A percentile compares a stretch with the other conserved stretches of the same genome.
Conservation (phyloP, 2,329 filamentous ascomycete genomes). For the Calcarisporium arbuscula region DNA sequence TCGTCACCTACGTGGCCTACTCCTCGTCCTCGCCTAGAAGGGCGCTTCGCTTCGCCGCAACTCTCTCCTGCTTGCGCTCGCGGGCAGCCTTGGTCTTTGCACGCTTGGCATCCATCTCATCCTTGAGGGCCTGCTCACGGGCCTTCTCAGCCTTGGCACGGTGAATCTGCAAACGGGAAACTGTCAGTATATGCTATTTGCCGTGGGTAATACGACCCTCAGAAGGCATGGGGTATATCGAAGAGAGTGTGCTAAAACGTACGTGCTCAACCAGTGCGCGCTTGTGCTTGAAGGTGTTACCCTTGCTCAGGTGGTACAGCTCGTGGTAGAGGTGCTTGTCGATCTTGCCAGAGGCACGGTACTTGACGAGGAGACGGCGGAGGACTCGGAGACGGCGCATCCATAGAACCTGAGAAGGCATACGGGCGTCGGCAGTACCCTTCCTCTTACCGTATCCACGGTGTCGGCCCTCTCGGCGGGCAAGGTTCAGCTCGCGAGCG, state of each 20-base stretch:
- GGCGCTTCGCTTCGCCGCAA: slow-evolving; percentile 83
- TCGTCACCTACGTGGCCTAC: slow-evolving; percentile 41
- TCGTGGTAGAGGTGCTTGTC: slow-evolving; percentile 99
- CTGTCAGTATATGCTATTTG: slow-evolving; percentile 11
- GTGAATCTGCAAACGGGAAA: slow-evolving; percentile 69
- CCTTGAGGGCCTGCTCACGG: slow-evolving; percentile 92
- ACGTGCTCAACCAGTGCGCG: slow-evolving; percentile 99
- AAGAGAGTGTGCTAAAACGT: slow-evolving; percentile 48
- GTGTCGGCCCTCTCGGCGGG: slow-evolving; percentile 93
- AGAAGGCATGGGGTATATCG: background rate
- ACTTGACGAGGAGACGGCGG: slow-evolving; percentile 98
- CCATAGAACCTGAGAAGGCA: slow-evolving; percentile 97
- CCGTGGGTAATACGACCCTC: background rate
- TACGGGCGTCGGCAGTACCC: slow-evolving; percentile 99
- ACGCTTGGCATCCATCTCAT: slow-evolving; percentile 99
- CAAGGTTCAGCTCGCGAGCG: slow-evolving; percentile 89
- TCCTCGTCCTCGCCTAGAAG: slow-evolving; percentile 66
- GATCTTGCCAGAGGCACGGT: slow-evolving; percentile 99
- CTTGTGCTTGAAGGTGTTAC: slow-evolving; percentile 99
- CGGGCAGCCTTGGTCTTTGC: slow-evolving; percentile 99
- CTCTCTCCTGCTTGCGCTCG: slow-evolving; percentile 95
- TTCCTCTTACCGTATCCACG: slow-evolving; percentile 99
- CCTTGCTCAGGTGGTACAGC: slow-evolving; percentile 99
- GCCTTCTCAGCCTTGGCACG: slow-evolving; percentile 99
- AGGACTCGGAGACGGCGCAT: slow-evolving; percentile 99